Evolutionary conservation across 1,284 basidiomycete species (phyloP).

Genomic region (Ustilago trichophora): DNA sequence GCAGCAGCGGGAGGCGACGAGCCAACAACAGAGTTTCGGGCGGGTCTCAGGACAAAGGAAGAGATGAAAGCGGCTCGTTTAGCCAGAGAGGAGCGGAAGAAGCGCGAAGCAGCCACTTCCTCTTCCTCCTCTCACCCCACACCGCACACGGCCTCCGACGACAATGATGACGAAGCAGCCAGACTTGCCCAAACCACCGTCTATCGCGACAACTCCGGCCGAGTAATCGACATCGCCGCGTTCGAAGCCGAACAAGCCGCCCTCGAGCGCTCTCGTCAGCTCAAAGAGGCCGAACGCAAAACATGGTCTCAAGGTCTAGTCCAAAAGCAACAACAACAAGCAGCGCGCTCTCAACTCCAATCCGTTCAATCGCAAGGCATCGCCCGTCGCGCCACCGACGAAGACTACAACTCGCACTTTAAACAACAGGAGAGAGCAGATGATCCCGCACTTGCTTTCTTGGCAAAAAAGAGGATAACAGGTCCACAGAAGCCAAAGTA

Average conservation of each 20-base stretch:
- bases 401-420: conserved; percentile 81
- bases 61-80: conserved; percentile 50
- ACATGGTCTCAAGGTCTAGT: conserved; percentile 89
- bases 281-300: conserved; percentile 82
- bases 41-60: conserved; percentile 44
- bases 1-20: not conserved
- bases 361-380: conserved; percentile 7
- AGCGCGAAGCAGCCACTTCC: conserved; percentile 1
- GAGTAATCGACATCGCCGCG: conserved; percentile 85
- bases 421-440: conserved; percentile 86
- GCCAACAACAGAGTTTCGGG: conserved; percentile 18
- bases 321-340: conserved; percentile 78
- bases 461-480: conserved; percentile 75
- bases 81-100: conserved; percentile 24
- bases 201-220: conserved; percentile 88
- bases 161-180: conserved; percentile 64
- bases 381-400: conserved; percentile 75
- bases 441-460: conserved; percentile 91
- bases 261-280: conserved; percentile 19
- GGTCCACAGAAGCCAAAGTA: conserved; percentile 85
- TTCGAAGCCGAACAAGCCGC: conserved; percentile 81
- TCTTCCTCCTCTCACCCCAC: not conserved
- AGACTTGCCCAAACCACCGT: conserved; percentile 79
- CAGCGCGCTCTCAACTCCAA: conserved; percentile 11
- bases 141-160: conserved; percentile 63